Conservation (phyloP, 768 basidiomycete genomes). For the Leccinum longicurvipes region DNA sequence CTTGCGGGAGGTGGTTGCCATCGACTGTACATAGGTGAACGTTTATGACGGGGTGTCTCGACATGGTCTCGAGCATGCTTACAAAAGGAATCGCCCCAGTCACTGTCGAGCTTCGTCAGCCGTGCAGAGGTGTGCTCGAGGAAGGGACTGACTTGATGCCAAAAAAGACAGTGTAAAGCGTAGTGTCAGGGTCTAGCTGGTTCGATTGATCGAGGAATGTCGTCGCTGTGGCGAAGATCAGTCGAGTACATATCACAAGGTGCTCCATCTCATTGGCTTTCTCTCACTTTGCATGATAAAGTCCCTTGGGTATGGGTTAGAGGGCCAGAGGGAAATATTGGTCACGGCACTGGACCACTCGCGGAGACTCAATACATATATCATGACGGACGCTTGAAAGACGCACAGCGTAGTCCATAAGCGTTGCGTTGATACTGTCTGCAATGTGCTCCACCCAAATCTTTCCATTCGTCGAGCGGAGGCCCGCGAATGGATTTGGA, state of each 20-base stretch:
- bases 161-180: slow-evolving; percentile 51
- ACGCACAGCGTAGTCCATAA: slow-evolving; percentile 52
- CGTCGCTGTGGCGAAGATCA: slow-evolving; percentile 29
- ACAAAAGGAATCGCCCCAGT: slow-evolving; percentile 44
- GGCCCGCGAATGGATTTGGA: slow-evolving; percentile 47
- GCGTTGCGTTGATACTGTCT: slow-evolving; percentile 33
- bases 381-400: not conserved
- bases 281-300: slow-evolving; percentile 46
- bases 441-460: slow-evolving; percentile 52
- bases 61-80: not conserved
- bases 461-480: slow-evolving; percentile 47
- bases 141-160: slow-evolving; percentile 47
- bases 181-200: slow-evolving; percentile 42
- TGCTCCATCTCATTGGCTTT: not conserved
- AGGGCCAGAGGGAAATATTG: slow-evolving; percentile 49
- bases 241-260: not conserved
- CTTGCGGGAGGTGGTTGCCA: slow-evolving; percentile 44
- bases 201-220: slow-evolving; percentile 45
- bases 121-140: not conserved
- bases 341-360: slow-evolving; percentile 43
- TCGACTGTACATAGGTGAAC: slow-evolving; percentile 30
- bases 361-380: not conserved
- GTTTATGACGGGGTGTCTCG: not conserved
- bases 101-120: slow-evolving; percentile 28
- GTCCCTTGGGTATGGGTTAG: slow-evolving; percentile 44